Evolutionary conservation across 2,329 filamentous ascomycete species (phyloP), one percentile per base, ranked within the genome.

Genomic region (Gnomoniopsis smithogilvyi): DNA sequence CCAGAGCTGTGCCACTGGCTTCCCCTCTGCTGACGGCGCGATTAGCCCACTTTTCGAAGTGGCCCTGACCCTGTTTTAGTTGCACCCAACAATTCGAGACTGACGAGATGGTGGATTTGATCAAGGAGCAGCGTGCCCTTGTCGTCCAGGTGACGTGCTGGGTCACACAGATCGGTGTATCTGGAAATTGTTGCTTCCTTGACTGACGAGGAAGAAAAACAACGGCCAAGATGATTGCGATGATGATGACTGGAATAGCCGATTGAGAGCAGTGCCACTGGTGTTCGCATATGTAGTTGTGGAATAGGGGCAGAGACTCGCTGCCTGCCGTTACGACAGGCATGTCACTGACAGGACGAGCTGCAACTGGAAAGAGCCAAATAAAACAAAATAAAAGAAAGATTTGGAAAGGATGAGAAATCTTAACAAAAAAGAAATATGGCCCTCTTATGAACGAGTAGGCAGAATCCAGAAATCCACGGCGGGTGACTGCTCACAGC

Each of bases 1-100:
- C 48, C 49, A 52, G 51, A 52, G 48, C 53, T 64, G 55, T 48
- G 61, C 54, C 58, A 45, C 53, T 54, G 26, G 43, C 54, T 60
- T 51, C 54, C 53, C 53, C 50, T 52, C 60, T 58, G 52, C 53
- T 62, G 43, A 56, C 43, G 46, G 21, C 10, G 49, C 46, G 45
- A 30, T 46, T 62, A 62, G 60, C 53, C 45, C 53, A 53, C 50
- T 62, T 53, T 48, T 24, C 52, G 10, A 50, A 38, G 43, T 33
- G 56, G 56, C 41, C 51, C 52, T 59, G 60, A 46, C 60, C 60
- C 50, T 62, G 51, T 53, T 36, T 30, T 26, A 49, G 47, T 56
- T 30, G 38, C 47, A n/a, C 15, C 34, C 43, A 50, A 26, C 21
- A 43, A 21, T 33, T n/a, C 19, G 45, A 24, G 33, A 30, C 15